Evolutionary conservation across 352 stramenopile genomes (phyloP).

Genomic region (Achlya hypogyna): DNA sequence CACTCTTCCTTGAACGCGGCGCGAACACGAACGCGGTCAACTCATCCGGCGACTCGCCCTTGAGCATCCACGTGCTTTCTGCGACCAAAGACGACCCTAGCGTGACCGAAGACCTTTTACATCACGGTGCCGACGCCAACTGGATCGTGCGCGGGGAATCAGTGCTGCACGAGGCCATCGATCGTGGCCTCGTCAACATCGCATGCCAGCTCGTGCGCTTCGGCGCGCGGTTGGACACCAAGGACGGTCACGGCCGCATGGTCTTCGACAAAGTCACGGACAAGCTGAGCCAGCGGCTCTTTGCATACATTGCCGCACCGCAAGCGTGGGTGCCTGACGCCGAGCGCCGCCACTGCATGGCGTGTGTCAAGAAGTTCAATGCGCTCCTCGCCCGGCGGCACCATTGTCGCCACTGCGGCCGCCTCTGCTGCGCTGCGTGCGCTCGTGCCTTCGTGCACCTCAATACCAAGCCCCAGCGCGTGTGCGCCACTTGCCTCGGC

Average conservation of each 20-base stretch:
- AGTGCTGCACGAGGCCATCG: slow-evolving; percentile 48
- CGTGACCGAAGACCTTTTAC: slow-evolving; percentile 48
- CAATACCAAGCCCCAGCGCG: not conserved
- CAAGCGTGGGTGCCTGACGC: slow-evolving; percentile 46
- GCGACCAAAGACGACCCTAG: slow-evolving; percentile 45
- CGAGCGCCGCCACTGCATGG: slow-evolving; percentile 44
- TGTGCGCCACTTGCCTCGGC: not conserved
- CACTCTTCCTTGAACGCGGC: slow-evolving; percentile 43
- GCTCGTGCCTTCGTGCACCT: slow-evolving; percentile 8
- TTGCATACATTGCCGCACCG: slow-evolving; percentile 36
- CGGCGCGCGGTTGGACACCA: slow-evolving; percentile 41
- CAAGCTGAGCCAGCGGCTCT: slow-evolving; percentile 34
- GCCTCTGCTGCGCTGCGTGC: slow-evolving; percentile 39
- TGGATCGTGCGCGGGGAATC: slow-evolving; percentile 51
- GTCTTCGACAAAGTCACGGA: slow-evolving; percentile 58
- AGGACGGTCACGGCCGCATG: slow-evolving; percentile 46
- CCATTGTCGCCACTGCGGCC: slow-evolving; percentile 52
- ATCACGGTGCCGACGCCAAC: slow-evolving; percentile 46
- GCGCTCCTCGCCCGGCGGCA: slow-evolving; percentile 34
- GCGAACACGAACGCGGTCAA: slow-evolving; percentile 57
- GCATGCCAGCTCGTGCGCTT: slow-evolving; percentile 42
- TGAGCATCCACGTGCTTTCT: slow-evolving; percentile 57
- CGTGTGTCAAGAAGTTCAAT: slow-evolving; percentile 46
- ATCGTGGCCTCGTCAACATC: slow-evolving; percentile 44
- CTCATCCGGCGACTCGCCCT: slow-evolving; percentile 53